Evolutionary conservation across 306 rosid species (phyloP), one percentile per base, ranked within the genome.

Genomic region (Ormosia emarginata): DNA sequence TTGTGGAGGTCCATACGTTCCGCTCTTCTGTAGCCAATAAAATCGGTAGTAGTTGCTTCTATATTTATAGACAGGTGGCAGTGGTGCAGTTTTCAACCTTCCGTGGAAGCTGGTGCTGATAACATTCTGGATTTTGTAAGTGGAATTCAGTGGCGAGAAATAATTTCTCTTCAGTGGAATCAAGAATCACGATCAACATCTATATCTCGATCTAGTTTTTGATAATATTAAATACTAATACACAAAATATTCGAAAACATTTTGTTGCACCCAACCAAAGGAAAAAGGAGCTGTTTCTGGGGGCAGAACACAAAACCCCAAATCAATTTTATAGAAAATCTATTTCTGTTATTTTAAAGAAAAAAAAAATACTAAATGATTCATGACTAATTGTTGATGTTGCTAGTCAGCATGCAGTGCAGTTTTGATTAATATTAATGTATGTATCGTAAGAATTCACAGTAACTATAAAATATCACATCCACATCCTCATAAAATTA

Each of bases 1-100:
- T 61, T 64, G 74, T 9, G 68, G 84, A 63, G 80, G 74, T 65
- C 50, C 85, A 61, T 76, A 29, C n/a, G 32, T 76, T 15, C 0
- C 46, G 49, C 52, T 43, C 63, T 30, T 41, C 32, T 49, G 24
- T 46, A 65, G 47, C 36, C 69, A 66, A 74, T 53, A 8, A 40
- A 44, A 5, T 5, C 1, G 30, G 53, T 59, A 5, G 43, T 39
- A 1, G 67, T 50, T 61, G 66, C 15, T 53, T 80, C 9, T 2
- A 61, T 49, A 62, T 71, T 68, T 59, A 32, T 71, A 5, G 65
- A 70, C 78, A 69, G 14, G 30, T 18, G 50, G 24, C 49, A 17
- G 63, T 32, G 82, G 56, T 67, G 58, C 36, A 43, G 24, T 12
- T 50, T 71, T 59, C 79, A 80, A 41, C 50, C 58, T 79, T 79